Evolutionary conservation across 2,329 filamentous ascomycete species (phyloP), one percentile per base, ranked within the genome.

Genomic region (Alternaria atra): DNA sequence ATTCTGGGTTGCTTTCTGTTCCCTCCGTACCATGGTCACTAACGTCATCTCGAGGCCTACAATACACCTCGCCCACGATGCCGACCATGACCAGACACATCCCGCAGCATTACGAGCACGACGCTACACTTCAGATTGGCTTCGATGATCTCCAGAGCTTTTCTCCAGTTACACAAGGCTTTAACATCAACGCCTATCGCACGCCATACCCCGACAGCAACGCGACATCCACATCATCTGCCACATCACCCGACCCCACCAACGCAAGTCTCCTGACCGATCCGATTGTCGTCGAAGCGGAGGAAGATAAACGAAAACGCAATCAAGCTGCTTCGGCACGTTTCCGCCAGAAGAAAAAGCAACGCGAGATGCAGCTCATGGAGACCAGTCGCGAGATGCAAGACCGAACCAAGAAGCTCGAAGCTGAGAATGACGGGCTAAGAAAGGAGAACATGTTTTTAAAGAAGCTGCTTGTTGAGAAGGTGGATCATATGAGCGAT

Each of bases 341-440:
- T 51, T 97, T 97, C 85, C 90, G 93, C 61, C 89, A 95, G 77
- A 97, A 97, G 88, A 97, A 97, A 90, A 97, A 97, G 87, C 92
- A 95, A 81, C 90, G 93, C 52, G 93, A 97, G 83, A 91, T 94
- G 79, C 90, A 91, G 8, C 87, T 96, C 57, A 54, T 77, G 52
- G 75, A 78, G 46, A 66, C 70, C 53, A 76, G 60, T 23, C 71
- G 93, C 79, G 93, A 96, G 69, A 91, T 94, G 81, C 87, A 87
- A 29, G 91, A 95, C 46, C 93, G 93, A 81, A 91, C 94, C 52
- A 84, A 87, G 17, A 83, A 84, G 17, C 85, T 97, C 6, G 91
- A 96, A 80, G 85, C 58, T 7, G 75, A 78, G 62, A 72, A 76
- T 2, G 74, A 70, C 59, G 74, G 57, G 39, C 56, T 68, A 68